These are phyloP conservation scores for Corymbia citriodora DNA, from an alignment of 441 rosid genomes.

Conservation along the genomic window DNA sequence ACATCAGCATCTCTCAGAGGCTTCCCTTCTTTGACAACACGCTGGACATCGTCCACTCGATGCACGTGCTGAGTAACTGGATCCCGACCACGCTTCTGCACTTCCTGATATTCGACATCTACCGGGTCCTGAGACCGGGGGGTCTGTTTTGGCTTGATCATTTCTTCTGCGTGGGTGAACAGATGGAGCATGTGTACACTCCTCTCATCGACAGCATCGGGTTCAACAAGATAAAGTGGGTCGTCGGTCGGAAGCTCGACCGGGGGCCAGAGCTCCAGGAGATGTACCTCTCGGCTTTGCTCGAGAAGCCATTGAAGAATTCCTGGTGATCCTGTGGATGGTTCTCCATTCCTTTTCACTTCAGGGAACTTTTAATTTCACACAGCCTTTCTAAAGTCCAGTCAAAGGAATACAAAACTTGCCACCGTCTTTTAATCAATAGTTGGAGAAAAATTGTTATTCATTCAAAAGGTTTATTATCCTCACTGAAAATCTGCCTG, in stretches of 20 bases:
- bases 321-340: slow-evolving; percentile 29
- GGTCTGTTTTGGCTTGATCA: slow-evolving; percentile 57
- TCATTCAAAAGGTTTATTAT: background rate
- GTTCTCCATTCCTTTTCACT: background rate
- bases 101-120: slow-evolving; percentile 41
- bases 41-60: slow-evolving; percentile 53
- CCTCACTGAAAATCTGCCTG: background rate
- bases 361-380: background rate
- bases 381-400: background rate
- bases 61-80: slow-evolving; percentile 60
- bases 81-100: slow-evolving; percentile 42
- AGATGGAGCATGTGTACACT: slow-evolving; percentile 30
- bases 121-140: slow-evolving; percentile 48
- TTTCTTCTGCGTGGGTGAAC: slow-evolving; percentile 35
- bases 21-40: slow-evolving; percentile 58
- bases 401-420: background rate
- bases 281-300: slow-evolving; percentile 51
- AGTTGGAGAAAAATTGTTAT: background rate
- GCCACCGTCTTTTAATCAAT: background rate
- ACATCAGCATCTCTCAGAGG: slow-evolving; percentile 51
- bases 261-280: slow-evolving; percentile 40
- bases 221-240: slow-evolving; percentile 50
- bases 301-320: slow-evolving; percentile 41
- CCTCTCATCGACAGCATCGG: slow-evolving; percentile 47
- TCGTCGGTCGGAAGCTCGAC: slow-evolving; percentile 45